Base-by-base conservation (phyloP, 371 early-diverging fungal genomes). In the Rhizopus delemar region DNA sequence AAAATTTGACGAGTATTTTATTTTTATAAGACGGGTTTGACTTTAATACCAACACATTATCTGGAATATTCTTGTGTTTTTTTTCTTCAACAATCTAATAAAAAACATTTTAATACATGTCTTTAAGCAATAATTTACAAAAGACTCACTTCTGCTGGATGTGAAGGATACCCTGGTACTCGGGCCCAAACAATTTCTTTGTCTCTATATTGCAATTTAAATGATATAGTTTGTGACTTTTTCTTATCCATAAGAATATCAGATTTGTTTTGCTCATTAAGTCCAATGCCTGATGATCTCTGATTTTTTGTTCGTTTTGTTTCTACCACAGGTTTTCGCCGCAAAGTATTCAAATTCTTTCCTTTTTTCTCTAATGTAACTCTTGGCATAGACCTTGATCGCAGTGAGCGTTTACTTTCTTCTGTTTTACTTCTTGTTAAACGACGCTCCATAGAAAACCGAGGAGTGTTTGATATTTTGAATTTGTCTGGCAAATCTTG, bases 161-260 rank as follows among this genome's bases (percentile, higher is more conserved):
- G 80, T 2, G 73, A 57, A 16, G 80, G 80, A 49, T 74, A 80
- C 11, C 77, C 74, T 39, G 50, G 60, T 4, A 80, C 77, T 29
- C 71, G 67, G 3, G 77, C 80, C 80, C 80, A 80, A 13, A 80
- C 75, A 57, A 80, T 61, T 33, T 66, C 57, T 34, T 60, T 49
- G 65, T 68, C 35, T 32, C 41, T 38, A 36, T 55, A 46, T 48
- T 46, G 33, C 31, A 34, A n/a, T 51, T 49, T 55, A 7, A 15
- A 7, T 3, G 22, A 29, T 29, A 48, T 5, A 38, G 39, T 22
- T 22, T 22, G 22, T 22, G 39, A 13, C 39, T 38, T 29, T 16
- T 7, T 28, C 15, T 15, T 43, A 5, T 43, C n/a, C n/a, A 15
- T 13, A 15, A 51, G 53, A 13, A 1, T 15, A 15, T 8, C 5